These are phyloP conservation scores for Schizosaccharomyces japonicus DNA, from an alignment of 805 yeast genomes.

Conservation along the genomic window DNA sequence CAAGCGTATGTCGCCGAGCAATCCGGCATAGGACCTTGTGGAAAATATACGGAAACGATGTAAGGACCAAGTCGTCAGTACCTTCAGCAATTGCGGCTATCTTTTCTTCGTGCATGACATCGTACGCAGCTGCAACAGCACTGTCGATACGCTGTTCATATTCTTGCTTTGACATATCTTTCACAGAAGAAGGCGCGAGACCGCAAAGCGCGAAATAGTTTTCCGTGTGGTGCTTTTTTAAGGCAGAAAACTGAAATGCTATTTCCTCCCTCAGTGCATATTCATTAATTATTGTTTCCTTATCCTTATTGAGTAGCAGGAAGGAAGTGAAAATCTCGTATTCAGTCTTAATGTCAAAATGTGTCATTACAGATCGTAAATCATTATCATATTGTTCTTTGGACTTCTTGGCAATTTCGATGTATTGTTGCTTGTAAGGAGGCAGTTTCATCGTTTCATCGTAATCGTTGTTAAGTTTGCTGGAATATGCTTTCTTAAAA, in stretches of 20 bases:
- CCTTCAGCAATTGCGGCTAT: neutral
- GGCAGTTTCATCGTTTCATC: neutral
- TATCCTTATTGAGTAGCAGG: neutral
- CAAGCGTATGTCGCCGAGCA: too few relatives aligned
- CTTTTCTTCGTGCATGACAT: neutral
- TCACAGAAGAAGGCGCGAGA: neutral
- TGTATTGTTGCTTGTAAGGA: neutral
- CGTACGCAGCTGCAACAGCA: slow-evolving; percentile 1
- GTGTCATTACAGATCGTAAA: neutral
- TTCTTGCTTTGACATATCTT: neutral
- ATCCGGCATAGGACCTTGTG: neutral
- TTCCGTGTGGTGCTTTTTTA: neutral
- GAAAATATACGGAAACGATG: neutral
- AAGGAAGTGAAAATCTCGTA: neutral
- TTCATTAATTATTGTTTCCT: neutral
- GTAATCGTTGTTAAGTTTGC: neutral
- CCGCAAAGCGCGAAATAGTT: neutral
- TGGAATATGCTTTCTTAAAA: neutral
- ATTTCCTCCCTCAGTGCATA: neutral
- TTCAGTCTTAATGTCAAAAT: neutral
- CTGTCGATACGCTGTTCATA: neutral
- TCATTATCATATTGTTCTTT: neutral
- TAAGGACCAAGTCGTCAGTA: neutral
- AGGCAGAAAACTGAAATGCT: neutral
- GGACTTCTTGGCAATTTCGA: neutral